Evolutionary conservation across 164 flowering plant genomes (phyloP).

Genomic region (Vitis riparia): DNA sequence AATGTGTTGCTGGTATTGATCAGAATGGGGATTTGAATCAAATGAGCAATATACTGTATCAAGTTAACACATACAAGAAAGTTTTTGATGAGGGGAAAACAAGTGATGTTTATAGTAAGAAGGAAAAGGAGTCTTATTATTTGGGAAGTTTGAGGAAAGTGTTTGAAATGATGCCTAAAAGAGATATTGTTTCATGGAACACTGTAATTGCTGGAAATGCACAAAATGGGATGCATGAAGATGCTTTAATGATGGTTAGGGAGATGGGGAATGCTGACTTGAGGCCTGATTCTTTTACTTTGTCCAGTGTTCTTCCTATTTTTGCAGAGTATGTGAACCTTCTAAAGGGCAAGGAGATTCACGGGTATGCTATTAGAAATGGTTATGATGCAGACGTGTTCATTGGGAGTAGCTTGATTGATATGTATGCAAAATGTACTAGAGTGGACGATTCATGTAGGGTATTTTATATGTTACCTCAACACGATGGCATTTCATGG

Average conservation of each 20-base stretch:
- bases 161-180: conserved; percentile 64
- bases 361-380: conserved; percentile 69
- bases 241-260: conserved; percentile 66
- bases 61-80: background rate
- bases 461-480: conserved; percentile 56
- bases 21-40: background rate
- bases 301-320: conserved; percentile 76
- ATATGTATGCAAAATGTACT: conserved; percentile 86
- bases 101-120: background rate
- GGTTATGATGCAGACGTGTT: conserved; percentile 59
- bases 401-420: conserved; percentile 82
- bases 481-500: conserved; percentile 71
- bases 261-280: conserved; percentile 60
- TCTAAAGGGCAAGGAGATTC: conserved; percentile 80
- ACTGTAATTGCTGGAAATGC: conserved; percentile 73
- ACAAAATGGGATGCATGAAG: conserved; percentile 61
- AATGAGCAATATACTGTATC: background rate
- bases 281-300: conserved; percentile 79
- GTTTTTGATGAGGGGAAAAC: background rate
- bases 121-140: conserved; percentile 2
- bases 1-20: background rate
- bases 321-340: conserved; percentile 66
- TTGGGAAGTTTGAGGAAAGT: conserved; percentile 59
- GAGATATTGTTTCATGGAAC: conserved; percentile 90
- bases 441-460: conserved; percentile 51